phyloP scores from a whole-genome alignment of 2,329 filamentous ascomycete genomes.

The Nannizziopsis barbatae region DNA sequence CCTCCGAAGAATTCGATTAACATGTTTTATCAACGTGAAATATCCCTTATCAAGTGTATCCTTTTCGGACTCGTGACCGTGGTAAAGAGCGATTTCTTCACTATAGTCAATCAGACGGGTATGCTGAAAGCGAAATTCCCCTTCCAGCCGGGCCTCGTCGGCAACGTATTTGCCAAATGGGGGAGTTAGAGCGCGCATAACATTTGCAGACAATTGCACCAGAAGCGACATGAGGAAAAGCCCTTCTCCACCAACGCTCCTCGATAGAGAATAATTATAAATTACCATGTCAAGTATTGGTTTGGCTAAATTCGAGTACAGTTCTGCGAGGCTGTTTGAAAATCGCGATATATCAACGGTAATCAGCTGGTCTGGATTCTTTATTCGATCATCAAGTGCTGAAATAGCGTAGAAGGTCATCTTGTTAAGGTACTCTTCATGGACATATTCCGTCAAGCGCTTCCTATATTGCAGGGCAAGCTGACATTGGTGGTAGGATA shows the following conservation, averaged over 20 bases:
- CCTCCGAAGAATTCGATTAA: constrained; percentile 83
- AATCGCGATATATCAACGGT: constrained; percentile 95
- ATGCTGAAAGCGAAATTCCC: constrained; percentile 93
- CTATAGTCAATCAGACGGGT: constrained; percentile 89
- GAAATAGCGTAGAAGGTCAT: constrained; percentile 97
- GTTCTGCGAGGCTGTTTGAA: constrained; percentile 82
- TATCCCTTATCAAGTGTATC: constrained; percentile 96
- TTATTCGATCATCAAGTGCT: constrained; percentile 90
- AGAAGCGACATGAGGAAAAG: constrained; percentile 90
- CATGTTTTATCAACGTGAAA: constrained; percentile 97
- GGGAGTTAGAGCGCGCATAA: constrained; percentile 89
- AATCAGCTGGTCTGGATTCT: constrained; percentile 95
- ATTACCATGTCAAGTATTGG: constrained; percentile 91
- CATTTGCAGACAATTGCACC: constrained; percentile 80
- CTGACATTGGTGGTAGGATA: constrained; percentile 94
- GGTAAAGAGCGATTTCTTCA: constrained; percentile 87
- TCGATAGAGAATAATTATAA: constrained; percentile 87
- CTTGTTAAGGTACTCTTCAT: constrained; percentile 91
- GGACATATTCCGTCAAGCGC: constrained; percentile 83
- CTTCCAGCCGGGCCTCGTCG: constrained; percentile 86
- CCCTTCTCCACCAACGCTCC: constrained; percentile 90
- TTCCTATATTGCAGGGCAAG: constrained; percentile 87
- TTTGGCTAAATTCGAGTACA: constrained; percentile 95
- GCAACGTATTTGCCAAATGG: constrained; percentile 97
- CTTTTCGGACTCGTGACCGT: constrained; percentile 87